Evolutionary conservation across 768 basidiomycete genomes (phyloP), one percentile per base, ranked within the genome.

Genomic region (Hygrophoropsis aurantiaca): DNA sequence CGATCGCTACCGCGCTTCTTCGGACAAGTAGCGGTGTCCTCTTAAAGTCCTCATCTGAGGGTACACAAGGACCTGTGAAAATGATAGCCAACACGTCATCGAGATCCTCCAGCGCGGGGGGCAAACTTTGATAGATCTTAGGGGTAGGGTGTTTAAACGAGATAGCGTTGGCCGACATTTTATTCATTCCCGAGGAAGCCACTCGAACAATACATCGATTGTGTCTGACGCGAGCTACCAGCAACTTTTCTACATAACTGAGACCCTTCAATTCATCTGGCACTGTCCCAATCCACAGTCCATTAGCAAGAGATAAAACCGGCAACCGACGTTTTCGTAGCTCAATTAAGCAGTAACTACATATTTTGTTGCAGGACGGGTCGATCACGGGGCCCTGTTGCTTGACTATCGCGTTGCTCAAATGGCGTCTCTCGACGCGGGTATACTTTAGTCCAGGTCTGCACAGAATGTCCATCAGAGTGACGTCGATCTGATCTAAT

Each of bases 271-370:
- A 40, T 11, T 52, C 57, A 4, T 30, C 9, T 2, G 68, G 72
- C 1, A 71, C 59, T 2, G 59, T 40, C 0, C 73, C 72, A 0
- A 74, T 8, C 70, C 70, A 72, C 1, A 69, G 35, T 2, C 65
- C 61, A 54, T 68, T 70, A 0, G 68, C 67, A 4, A 73, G 42
- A 1, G 68, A 55, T 37, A 52, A 32, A 2, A 44, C 26, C 3
- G 70, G 68, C 3, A 57, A n/a, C n/a, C n/a, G n/a, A n/a, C n/a
- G n/a, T n/a, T n/a, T n/a, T n/a, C n/a, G n/a, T n/a, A n/a, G n/a
- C n/a, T n/a, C n/a, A n/a, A n/a, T n/a, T n/a, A n/a, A n/a, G n/a
- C n/a, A n/a, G n/a, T n/a, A n/a, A n/a, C n/a, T n/a, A n/a, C n/a
- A n/a, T n/a, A n/a, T n/a, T n/a, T n/a, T n/a, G n/a, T n/a, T n/a